Percentiles rank a stretch among this genome's conserved stretches.
These are phyloP conservation scores for Epichloe aotearoae DNA, from an alignment of 2,329 filamentous ascomycete genomes.

Conservation along the genomic window DNA sequence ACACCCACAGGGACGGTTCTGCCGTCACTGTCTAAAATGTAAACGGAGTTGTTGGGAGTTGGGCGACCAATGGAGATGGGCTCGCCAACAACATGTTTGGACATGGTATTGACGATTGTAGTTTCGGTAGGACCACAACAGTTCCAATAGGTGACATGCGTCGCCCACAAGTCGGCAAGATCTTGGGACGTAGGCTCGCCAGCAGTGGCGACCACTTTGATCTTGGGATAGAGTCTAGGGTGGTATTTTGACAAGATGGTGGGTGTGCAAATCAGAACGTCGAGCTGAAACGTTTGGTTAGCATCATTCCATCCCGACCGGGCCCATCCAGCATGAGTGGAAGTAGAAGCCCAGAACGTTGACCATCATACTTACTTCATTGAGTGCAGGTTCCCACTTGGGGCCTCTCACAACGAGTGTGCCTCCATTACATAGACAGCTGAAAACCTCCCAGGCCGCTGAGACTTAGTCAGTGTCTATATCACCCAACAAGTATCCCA, in stretches of 20 bases:
- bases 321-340: no score
- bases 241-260: slow-evolving; percentile 38
- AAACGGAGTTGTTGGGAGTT: slow-evolving; percentile 42
- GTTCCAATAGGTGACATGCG: slow-evolving; percentile 36
- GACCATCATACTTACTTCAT: slow-evolving; percentile 23
- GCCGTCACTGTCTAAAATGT: slow-evolving; percentile 35
- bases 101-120: slow-evolving; percentile 45
- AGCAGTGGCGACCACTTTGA: slow-evolving; percentile 39
- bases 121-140: slow-evolving; percentile 48
- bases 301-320: not conserved
- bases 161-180: slow-evolving; percentile 44
- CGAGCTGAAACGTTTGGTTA: slow-evolving; percentile 17
- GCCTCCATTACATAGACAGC: slow-evolving; percentile 42
- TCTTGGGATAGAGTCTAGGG: slow-evolving; percentile 32
- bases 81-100: slow-evolving; percentile 31
- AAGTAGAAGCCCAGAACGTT: not conserved
- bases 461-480: slow-evolving; percentile 5
- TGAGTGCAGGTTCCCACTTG: slow-evolving; percentile 32
- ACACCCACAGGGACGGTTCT: slow-evolving; percentile 32
- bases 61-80: slow-evolving; percentile 40
- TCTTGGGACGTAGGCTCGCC: slow-evolving; percentile 37
- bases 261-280: slow-evolving; percentile 42
- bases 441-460: slow-evolving; percentile 50
- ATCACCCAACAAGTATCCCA: not conserved
- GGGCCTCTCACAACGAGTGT: slow-evolving; percentile 39